Base-by-base conservation (phyloP, 495 filamentous ascomycete genomes). In the Hyaloscypha finlandica region DNA sequence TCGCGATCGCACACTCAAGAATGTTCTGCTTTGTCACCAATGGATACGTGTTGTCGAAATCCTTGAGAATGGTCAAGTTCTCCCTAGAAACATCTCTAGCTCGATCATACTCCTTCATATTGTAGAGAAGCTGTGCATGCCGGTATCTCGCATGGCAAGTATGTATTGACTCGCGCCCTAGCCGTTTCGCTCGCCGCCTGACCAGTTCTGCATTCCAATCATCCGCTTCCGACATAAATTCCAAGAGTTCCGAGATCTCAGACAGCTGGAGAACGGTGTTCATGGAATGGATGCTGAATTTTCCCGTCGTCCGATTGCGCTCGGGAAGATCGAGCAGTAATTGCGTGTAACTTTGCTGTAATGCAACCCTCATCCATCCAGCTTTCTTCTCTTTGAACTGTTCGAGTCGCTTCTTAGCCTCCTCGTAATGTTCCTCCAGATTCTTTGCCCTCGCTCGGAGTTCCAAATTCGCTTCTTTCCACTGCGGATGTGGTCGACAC, bases 401-500 rank as follows among this genome's bases (percentile, higher is more conserved):
- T 1, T 33, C 16, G 35, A 66, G 35, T n/a, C 52, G 37, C 8
- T 53, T 45, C 32, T 66, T 66, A 6, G 64, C 57, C 19, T 59
- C 29, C 39, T 35, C 55, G 42, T 66, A 60, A 11, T 51, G 29
- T 2, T 45, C 32, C 19, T 66, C 56, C 56, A 66, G 45, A 29
- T 19, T 39, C 30, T 59, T 60, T 16, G 29, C 32, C 22, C 55
- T 51, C 8, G 55, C 57, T 25, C 56, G 29, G 4, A 20, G 55
- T 32, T 35, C 22, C 20, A 31, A n/a, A 54, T 66, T 45, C 20
- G 39, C 14, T 20, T 59, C 64, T n/a, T 30, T 59, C 35, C 64
- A 59, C n/a, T 52, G 39, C 4, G 64, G 64, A 60, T 59, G 55
- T 20, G 55, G 64, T 22, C 64, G 33, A 54, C 64, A 66, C 64